Evolutionary conservation across 352 stramenopile species (phyloP), one percentile per base, ranked within the genome.

Genomic region (Pythium monospermum): DNA sequence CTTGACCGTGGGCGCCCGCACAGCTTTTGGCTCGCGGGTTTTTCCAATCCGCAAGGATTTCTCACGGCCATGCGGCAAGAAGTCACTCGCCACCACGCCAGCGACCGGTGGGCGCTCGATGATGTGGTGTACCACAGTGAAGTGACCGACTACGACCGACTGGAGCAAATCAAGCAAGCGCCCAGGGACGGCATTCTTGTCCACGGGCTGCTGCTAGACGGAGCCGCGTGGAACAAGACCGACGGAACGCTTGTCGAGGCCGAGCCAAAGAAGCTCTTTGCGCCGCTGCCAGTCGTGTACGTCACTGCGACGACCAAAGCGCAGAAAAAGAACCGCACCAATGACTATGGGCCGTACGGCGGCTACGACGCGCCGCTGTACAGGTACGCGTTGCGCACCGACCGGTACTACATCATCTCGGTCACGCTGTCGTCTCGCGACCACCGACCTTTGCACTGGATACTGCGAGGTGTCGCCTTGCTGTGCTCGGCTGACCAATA

Each of bases 51-150:
- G 4, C 78, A 88, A 50, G 78, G 77, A 0, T 85, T 93, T 18
- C 52, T 91, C n/a, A 93, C 82, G 0, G 81, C 77, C 1, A 81
- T 91, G 54, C 72, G 72, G 0, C 83, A 93, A 57, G 83, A 93
- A 39, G 71, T 85, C 2, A 80, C 76, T 18, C 69, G 76, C 16
- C 65, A 83, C 18, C 79, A 92, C 53, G 69, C 71, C 12, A 82
- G 59, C 39, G 81, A 92, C 30, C 75, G 76, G 11, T 93, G 83
- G 83, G 74, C 77, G 6, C 69, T 93, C 21, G 81, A 91, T 42
- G 78, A 91, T 25, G 69, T 91, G 22, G 69, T 87, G 12, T 86
- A 87, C 44, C 78, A 91, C 60, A 88, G 73, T 33, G 80, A 90
- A 53, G 78, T 90, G 47, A 92, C 78, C 6, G 81, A 92, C 59